phyloP scores from a whole-genome alignment of 306 rosid species.

The Psophocarpus tetragonolobus region DNA sequence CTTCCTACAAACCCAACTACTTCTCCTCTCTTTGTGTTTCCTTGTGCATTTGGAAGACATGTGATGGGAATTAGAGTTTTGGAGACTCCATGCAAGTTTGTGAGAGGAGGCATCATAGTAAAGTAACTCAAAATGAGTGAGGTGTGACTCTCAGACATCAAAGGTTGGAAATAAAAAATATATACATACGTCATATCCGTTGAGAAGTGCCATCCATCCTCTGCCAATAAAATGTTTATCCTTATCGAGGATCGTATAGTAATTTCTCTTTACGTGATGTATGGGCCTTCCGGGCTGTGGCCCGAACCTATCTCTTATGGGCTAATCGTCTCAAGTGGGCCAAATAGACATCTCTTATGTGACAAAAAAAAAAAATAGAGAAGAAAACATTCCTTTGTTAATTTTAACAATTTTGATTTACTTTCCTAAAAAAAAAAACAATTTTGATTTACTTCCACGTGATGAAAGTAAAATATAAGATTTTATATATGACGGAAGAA shows the following conservation, averaged over 20 bases:
- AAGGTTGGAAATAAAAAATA: neutral
- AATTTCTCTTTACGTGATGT: neutral
- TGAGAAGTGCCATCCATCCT: conserved; percentile 34
- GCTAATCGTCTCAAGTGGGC: neutral
- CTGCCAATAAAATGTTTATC: conserved; percentile 61
- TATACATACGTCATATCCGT: conserved; percentile 45
- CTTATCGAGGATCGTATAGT: conserved; percentile 43
- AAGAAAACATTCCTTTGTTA: no score
- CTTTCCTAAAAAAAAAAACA: no score
- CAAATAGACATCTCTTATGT: neutral
- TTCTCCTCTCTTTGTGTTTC: conserved; percentile 26
- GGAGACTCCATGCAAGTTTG: conserved; percentile 67
- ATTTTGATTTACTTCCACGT: neutral
- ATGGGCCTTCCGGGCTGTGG: neutral
- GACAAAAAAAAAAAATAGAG: neutral
- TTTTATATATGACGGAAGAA: neutral
- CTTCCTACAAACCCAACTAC: conserved; percentile 44
- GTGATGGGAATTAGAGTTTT: conserved; percentile 50
- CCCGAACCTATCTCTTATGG: neutral
- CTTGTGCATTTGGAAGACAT: conserved; percentile 49
- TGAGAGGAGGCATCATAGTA: conserved; percentile 68
- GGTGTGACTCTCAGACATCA: conserved; percentile 18
- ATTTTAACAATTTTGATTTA: no score
- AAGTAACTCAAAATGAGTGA: conserved; percentile 24
- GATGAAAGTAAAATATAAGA: neutral